These are phyloP conservation scores for Coemansia sp. DNA, from an alignment of 192 early-diverging fungal species.

Conservation along the genomic window DNA sequence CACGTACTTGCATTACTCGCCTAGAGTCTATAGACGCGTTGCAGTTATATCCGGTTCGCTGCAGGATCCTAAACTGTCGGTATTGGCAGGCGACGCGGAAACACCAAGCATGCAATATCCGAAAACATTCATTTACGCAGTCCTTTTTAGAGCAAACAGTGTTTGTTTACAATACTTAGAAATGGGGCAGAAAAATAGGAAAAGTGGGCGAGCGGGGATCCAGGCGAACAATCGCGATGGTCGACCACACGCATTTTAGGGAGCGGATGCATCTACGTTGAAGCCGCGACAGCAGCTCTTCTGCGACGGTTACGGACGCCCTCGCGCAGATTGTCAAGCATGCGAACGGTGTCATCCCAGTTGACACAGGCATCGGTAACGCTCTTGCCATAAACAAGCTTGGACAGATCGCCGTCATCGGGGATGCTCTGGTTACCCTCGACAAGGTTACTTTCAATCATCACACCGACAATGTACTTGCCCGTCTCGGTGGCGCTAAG, in stretches of 20 bases:
- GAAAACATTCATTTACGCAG: too few relatives aligned
- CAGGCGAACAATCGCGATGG: too few relatives aligned
- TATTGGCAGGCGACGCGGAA: too few relatives aligned
- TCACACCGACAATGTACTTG: constrained; percentile 84
- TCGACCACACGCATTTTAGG: too few relatives aligned
- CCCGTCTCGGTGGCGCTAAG: constrained; percentile 62
- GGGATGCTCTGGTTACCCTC: constrained; percentile 86
- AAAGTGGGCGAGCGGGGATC: neutral
- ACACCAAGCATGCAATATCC: too few relatives aligned
- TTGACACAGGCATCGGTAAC: constrained; percentile 93
- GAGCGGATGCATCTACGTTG: neutral
- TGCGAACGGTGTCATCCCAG: constrained; percentile 84
- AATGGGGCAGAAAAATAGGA: neutral
- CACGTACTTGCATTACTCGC: too few relatives aligned
- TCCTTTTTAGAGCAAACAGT: neutral
- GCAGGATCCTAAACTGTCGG: too few relatives aligned
- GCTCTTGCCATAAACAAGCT: constrained; percentile 80
- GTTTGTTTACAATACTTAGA: neutral
- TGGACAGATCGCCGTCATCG: constrained; percentile 62
- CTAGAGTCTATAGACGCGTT: too few relatives aligned
- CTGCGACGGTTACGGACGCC: constrained; percentile 69
- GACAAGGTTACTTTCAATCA: constrained; percentile 91
- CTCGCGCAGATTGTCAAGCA: constrained; percentile 69
- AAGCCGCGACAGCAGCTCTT: constrained; percentile 18
- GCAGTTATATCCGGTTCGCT: too few relatives aligned